Evolutionary conservation across 1,284 basidiomycete genomes (phyloP), one percentile per base, ranked within the genome.

Genomic region (Wallemia mellicola): DNA sequence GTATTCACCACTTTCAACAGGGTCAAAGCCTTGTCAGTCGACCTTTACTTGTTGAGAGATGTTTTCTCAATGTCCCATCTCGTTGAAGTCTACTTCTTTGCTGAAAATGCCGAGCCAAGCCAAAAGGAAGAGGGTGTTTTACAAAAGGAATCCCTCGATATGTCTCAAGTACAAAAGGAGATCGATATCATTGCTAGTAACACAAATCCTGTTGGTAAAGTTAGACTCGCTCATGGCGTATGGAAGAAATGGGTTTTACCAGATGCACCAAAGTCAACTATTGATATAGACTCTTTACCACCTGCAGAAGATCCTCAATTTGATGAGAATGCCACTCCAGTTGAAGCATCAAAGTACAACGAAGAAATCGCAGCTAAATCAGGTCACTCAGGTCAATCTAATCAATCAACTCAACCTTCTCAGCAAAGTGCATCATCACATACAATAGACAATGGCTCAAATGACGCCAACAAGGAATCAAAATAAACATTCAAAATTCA

Each of bases 1-100:
- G 73, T 86, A 60, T 76, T 94, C 60, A 82, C 83, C 2, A 83
- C 83, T 11, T 94, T 92, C 75, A 86, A 85, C 65, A 81, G 88
- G 54, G 77, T 92, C 61, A 77, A 75, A 65, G 74, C 74, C 60
- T 69, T 89, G 61, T 85, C 85, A 3, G 68, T 70, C 56, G 82
- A 88, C 64, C 64, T 74, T 14, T 70, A 76, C 32, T 70, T 85
- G 56, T 81, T 92, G 30, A 73, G 73, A 60, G 83, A 87, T 54
- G 80, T 83, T 14, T 75, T 92, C 64, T 69, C 65, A 17, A 71
- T 81, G 24, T 87, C 84, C 17, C 72, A 72, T 15, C 66, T 82
- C 24, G 78, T 86, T 58, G 82, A 92, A 69, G 78, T 88, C n/a
- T 72, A 72, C n/a, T 75, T 72, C 17, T 73, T 76, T 22, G 70